Conservation (phyloP, 176 grass and related monocot species). For the Lolium rigidum region DNA sequence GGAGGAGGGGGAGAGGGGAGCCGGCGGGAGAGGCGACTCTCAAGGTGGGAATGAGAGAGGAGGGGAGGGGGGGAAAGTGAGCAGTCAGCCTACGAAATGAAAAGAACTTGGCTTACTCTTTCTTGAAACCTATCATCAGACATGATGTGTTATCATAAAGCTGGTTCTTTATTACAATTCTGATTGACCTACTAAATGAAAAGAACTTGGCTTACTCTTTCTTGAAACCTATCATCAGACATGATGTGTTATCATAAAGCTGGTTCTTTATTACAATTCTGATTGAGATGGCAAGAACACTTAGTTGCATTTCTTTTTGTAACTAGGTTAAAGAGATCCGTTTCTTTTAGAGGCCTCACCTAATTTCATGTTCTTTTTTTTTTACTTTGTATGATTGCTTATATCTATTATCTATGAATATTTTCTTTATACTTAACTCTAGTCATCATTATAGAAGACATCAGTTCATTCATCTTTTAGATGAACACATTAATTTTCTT, state of each 20-base stretch:
- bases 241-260: background rate
- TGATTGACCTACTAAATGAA: background rate
- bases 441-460: background rate
- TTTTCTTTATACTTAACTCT: background rate
- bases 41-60: too few species aligned
- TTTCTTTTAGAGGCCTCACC: conserved; percentile 13
- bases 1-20: too few species aligned
- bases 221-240: conserved; percentile 24
- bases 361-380: conserved; percentile 18
- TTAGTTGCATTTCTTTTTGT: conserved; percentile 16
- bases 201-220: conserved; percentile 16
- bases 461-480: conserved; percentile 1
- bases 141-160: background rate
- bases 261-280: background rate
- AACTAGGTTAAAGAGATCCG: conserved; percentile 7
- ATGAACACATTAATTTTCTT: background rate
- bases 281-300: conserved; percentile 3
- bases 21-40: too few species aligned
- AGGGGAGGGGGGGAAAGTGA: too few species aligned
- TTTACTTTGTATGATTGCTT: conserved; percentile 8
- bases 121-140: conserved; percentile 30
- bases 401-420: conserved; percentile 4
- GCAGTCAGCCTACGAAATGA: background rate
- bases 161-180: background rate
- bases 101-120: conserved; percentile 5